Conservation (phyloP, 1,139 yeast genomes). For the Suhomyces guaymorum region DNA sequence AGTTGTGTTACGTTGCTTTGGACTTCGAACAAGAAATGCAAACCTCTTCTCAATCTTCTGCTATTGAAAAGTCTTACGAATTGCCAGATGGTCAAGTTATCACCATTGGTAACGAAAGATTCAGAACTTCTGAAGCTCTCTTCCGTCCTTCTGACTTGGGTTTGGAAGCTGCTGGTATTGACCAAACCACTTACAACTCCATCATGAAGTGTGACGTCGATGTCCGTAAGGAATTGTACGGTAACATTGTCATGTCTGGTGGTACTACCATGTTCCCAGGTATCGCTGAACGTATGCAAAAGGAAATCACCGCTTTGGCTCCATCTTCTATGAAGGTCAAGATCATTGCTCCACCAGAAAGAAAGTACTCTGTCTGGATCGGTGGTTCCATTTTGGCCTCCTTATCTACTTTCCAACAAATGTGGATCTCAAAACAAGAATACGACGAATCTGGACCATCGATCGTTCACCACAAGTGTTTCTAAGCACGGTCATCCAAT, state of each 20-base stretch:
- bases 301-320: constrained; percentile 98
- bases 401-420: constrained; percentile 98
- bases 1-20: constrained; percentile 95
- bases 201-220: constrained; percentile 99
- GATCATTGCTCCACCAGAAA: constrained; percentile 99
- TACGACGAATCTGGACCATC: constrained; percentile 99
- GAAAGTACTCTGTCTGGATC: constrained; percentile 99
- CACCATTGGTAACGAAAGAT: constrained; percentile 99
- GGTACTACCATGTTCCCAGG: constrained; percentile 99
- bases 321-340: constrained; percentile 99
- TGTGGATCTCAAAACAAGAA: constrained; percentile 99
- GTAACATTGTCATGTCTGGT: constrained; percentile 99
- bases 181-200: constrained; percentile 98
- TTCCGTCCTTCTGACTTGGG: constrained; percentile 98
- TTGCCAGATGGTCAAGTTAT: constrained; percentile 99
- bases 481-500: constrained; percentile 53
- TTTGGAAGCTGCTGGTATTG: constrained; percentile 98
- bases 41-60: constrained; percentile 97
- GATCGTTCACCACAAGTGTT: constrained; percentile 99
- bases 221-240: constrained; percentile 98
- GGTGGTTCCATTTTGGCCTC: constrained; percentile 99
- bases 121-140: constrained; percentile 99
- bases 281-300: constrained; percentile 99
- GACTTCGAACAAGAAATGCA: constrained; percentile 98
- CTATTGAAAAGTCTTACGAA: constrained; percentile 98